Conservation (phyloP, 176 grass and related monocot species). For the Avena sativa region DNA sequence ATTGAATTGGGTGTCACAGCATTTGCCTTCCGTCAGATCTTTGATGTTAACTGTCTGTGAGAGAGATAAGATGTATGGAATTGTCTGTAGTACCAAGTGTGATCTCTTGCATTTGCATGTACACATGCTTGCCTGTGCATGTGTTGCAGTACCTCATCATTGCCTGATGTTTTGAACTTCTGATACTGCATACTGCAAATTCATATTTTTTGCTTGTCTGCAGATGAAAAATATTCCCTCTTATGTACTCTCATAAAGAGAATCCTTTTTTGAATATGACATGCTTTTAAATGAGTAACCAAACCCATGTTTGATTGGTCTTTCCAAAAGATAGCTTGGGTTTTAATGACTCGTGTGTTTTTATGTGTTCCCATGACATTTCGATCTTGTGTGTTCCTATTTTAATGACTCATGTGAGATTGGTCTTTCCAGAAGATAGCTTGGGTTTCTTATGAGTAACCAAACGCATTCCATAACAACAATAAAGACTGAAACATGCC, state of each 20-base stretch:
- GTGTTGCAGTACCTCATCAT: background rate
- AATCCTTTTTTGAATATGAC: too few relatives aligned
- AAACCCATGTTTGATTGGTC: too few relatives aligned
- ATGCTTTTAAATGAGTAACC: background rate
- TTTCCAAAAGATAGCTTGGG: too few relatives aligned
- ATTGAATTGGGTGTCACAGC: too few relatives aligned
- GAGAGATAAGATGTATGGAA: background rate
- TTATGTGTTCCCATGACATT: too few relatives aligned
- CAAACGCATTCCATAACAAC: background rate
- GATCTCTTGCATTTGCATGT: too few relatives aligned
- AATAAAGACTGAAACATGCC: background rate
- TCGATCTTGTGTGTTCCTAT: too few relatives aligned
- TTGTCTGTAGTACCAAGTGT: background rate
- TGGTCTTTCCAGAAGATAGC: too few relatives aligned
- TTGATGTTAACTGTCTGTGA: background rate
- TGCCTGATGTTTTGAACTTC: background rate
- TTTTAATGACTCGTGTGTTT: too few relatives aligned
- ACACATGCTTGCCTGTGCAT: background rate
- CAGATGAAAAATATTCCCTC: too few relatives aligned
- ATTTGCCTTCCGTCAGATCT: background rate
- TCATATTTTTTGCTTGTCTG: background rate
- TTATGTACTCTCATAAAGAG: too few relatives aligned
- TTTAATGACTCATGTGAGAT: too few relatives aligned
- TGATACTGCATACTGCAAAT: background rate
- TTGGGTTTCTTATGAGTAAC: background rate